These are phyloP conservation scores for Crithidia bombi DNA, from an alignment of 208 protist species.

Conservation along the genomic window DNA sequence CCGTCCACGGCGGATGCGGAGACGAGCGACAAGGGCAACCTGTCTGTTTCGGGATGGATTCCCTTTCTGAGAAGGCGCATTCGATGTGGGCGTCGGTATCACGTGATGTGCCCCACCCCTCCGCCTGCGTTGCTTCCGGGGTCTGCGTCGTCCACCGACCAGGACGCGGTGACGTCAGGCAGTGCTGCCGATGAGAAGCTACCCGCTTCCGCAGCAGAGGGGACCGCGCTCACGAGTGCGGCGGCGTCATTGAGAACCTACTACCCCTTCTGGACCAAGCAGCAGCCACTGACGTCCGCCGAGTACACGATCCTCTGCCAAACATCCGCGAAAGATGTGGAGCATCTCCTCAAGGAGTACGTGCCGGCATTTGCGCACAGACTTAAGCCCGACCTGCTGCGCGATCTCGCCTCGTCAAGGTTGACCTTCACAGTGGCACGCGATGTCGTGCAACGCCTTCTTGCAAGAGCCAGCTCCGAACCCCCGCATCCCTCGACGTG, in stretches of 20 bases:
- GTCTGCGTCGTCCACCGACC: neutral
- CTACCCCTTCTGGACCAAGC: constrained; percentile 35
- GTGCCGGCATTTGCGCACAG: constrained; percentile 42
- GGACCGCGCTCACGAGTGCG: too few species aligned
- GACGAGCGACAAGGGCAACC: neutral
- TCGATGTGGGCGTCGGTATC: constrained; percentile 7
- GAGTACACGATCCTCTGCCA: constrained; percentile 84
- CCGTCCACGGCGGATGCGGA: neutral
- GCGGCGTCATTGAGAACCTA: neutral
- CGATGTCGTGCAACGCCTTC: constrained; percentile 11
- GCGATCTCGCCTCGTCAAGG: constrained; percentile 3
- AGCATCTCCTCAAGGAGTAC: constrained; percentile 57
- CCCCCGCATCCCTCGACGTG: constrained; percentile 65
- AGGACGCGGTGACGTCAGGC: neutral
- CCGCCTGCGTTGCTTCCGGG: neutral
- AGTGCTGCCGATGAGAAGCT: too few species aligned
- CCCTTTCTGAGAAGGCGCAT: constrained; percentile 6
- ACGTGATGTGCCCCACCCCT: neutral
- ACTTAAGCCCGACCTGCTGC: constrained; percentile 5
- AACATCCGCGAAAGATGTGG: constrained; percentile 31
- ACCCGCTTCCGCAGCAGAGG: too few species aligned
- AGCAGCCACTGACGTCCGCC: constrained; percentile 68
- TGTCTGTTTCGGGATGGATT: neutral
- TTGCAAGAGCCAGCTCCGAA: constrained; percentile 29
- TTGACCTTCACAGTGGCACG: neutral